phyloP scores from a whole-genome alignment of 441 rosid species.

The Adansonia rubrostipa region DNA sequence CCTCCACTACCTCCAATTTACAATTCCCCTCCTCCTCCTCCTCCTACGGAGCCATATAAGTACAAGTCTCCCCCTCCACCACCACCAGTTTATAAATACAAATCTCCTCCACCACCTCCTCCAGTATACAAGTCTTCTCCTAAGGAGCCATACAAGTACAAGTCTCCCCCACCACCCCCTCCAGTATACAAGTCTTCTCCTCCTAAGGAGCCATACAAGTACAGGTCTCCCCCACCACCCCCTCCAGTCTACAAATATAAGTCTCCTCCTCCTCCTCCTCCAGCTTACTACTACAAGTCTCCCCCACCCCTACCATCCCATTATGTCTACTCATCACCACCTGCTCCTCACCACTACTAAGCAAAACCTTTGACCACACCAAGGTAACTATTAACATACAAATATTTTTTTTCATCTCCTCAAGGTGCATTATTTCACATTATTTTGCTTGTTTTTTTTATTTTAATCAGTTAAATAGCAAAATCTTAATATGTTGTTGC shows the following conservation, averaged over 20 bases:
- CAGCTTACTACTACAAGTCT: background rate
- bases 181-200: constrained; percentile 2
- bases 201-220: background rate
- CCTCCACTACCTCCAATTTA: background rate
- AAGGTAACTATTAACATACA: constrained; percentile 16
- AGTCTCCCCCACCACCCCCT: constrained; percentile 30
- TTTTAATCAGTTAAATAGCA: background rate
- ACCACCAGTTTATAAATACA: constrained; percentile 10
- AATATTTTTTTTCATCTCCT: background rate
- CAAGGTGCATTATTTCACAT: background rate
- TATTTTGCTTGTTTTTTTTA: background rate
- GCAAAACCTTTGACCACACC: background rate
- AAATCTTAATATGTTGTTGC: background rate
- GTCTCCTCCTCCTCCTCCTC: background rate
- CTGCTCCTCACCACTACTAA: constrained; percentile 40
- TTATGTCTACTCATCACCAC: constrained; percentile 37
- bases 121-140: background rate
- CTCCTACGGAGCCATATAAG: background rate
- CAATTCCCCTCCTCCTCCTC: background rate
- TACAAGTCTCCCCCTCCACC: constrained; percentile 1
- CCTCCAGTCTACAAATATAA: background rate
- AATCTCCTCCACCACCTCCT: constrained; percentile 1
- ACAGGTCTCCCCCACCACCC: constrained; percentile 16
- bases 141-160: background rate
- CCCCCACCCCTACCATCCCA: constrained; percentile 30